Conservation (phyloP, 1,139 yeast species). For the Pichia sp. region DNA sequence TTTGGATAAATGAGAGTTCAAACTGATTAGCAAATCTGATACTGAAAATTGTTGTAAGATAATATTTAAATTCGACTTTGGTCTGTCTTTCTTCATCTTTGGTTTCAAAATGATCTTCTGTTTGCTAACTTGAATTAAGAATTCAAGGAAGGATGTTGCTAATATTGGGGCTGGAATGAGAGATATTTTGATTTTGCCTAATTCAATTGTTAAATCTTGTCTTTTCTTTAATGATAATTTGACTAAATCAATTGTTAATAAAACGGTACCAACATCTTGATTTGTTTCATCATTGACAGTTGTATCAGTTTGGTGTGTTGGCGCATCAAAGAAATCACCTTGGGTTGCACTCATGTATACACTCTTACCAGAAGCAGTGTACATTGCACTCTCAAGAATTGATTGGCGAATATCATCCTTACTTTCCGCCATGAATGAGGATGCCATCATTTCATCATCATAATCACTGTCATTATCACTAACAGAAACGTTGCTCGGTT, state of each 20-base stretch:
- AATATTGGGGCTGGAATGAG: constrained; percentile 36
- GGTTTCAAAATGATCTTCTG: constrained; percentile 1
- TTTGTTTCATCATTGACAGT: constrained; percentile 11
- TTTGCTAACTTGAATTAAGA: constrained; percentile 21
- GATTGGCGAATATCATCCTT: constrained; percentile 41
- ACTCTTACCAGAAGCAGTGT: constrained; percentile 56
- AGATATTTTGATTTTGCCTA: constrained; percentile 48
- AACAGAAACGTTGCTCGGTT: neutral
- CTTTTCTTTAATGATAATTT: constrained; percentile 1
- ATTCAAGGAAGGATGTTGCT: constrained; percentile 19
- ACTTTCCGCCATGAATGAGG: constrained; percentile 34
- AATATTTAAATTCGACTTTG: constrained; percentile 5
- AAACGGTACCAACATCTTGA: neutral
- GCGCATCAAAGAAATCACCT: constrained; percentile 26
- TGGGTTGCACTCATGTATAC: constrained; percentile 84
- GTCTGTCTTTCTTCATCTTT: neutral
- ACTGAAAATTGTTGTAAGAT: constrained; percentile 44
- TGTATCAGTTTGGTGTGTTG: neutral
- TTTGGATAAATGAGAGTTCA: neutral
- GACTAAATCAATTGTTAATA: constrained; percentile 3
- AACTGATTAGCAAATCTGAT: constrained; percentile 22
- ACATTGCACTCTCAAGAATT: constrained; percentile 59
- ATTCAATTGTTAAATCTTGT: constrained; percentile 30
- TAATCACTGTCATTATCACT: constrained; percentile 23
- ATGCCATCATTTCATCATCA: constrained; percentile 36